Evolutionary conservation across 2,329 filamentous ascomycete genomes (phyloP).

Genomic region (Pseudogymnoascus sp.): DNA sequence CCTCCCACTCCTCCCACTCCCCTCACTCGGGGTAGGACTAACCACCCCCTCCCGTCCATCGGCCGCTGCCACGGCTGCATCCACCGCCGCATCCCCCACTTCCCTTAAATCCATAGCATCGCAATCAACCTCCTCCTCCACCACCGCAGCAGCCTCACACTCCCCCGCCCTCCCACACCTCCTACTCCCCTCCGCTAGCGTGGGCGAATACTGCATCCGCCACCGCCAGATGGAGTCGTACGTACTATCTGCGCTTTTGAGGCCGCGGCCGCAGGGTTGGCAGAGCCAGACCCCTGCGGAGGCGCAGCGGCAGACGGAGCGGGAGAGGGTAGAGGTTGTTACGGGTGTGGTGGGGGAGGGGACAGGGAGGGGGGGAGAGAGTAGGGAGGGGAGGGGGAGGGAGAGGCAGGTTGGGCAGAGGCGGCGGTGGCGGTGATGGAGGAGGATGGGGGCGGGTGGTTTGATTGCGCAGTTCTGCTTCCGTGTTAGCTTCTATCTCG

Average conservation of each 20-base stretch:
- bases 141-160: conserved; percentile 69
- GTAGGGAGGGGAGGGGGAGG: conserved; percentile 55
- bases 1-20: conserved; percentile 32
- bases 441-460: conserved; percentile 57
- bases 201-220: conserved; percentile 72
- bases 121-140: conserved; percentile 79
- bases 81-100: no score
- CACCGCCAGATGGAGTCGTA: conserved; percentile 74
- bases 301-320: conserved; percentile 28
- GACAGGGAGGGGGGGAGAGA: conserved; percentile 39
- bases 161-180: conserved; percentile 71
- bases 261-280: conserved; percentile 68
- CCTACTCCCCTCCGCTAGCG: conserved; percentile 79
- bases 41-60: conserved; percentile 41
- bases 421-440: conserved; percentile 71
- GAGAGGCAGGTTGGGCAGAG: conserved; percentile 70
- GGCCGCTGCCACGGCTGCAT: no score
- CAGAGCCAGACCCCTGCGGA: conserved; percentile 71
- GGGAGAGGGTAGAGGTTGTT: conserved; percentile 28
- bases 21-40: conserved; percentile 17
- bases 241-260: conserved; percentile 51
- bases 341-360: conserved; percentile 50
- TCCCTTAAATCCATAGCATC: conserved; percentile 53
- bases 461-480: conserved; percentile 92
- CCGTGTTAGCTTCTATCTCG: no score